Base-by-base conservation (phyloP, 2,329 filamentous ascomycete genomes). In the Fusarium pseudoanthophilum region DNA sequence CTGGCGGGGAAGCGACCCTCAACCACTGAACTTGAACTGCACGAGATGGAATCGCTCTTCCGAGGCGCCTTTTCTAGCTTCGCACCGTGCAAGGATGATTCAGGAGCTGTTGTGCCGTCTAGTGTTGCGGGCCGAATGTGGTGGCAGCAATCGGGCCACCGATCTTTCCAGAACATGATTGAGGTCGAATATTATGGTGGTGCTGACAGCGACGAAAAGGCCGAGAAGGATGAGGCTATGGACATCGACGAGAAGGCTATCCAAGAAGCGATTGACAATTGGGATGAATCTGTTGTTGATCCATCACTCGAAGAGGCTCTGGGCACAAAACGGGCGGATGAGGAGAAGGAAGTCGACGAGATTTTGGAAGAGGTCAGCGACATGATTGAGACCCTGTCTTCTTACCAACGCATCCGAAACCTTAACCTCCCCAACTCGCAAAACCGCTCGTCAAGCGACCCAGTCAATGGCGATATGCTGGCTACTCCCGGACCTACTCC, bases 61-160 rank as follows among this genome's bases (percentile, higher is more conserved):
- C 88, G 92, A 36, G 90, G 92, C 61, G 93, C 91, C 3, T 95
- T 95, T 80, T 94, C 92, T 1, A 93, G 92, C 77, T 95, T 95
- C 80, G 93, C 93, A 11, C 93, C 93, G 1, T 90, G 88, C 58
- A 91, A 89, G 75, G 93, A 95, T 80, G 91, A 95, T 78, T 88
- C 92, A 7, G 89, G 87, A 18, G 92, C 93, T 11, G 85, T 95
- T 64, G 85, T 94, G 7, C 89, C 93, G 1, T 90, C 91, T 4
- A 89, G 89, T 39, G 86, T 90, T 56, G 89, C 93, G 67, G 90
- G 90, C 59, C 89, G 89, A 76, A 83, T 95, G 55, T 95, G 93
- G 92, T 95, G 93, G 92, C 90, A 94, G 78, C 90, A 89, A 69
- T 84, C 88, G 58, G 93, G 93, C 34, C 88, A 90, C 74, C 89